Evolutionary conservation across 2,329 filamentous ascomycete species (phyloP).

Genomic region (Alternaria panax): DNA sequence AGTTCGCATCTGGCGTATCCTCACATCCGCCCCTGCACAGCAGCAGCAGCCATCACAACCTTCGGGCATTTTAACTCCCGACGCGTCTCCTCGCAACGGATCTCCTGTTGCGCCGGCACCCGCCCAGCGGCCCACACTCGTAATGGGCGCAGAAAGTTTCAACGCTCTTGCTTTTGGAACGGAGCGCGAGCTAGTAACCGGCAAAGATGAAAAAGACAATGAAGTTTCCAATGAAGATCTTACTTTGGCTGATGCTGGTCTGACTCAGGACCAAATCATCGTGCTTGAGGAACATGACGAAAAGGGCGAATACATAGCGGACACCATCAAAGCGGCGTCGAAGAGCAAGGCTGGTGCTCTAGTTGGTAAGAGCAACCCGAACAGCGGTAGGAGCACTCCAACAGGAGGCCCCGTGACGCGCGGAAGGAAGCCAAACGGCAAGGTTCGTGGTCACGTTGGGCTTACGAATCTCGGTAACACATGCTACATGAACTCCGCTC

Average conservation of each 20-base stretch:
- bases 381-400: constrained; percentile 73
- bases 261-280: constrained; percentile 76
- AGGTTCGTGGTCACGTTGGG: constrained; percentile 78
- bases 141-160: constrained; percentile 70
- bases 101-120: constrained; percentile 48
- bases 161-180: constrained; percentile 66
- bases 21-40: constrained; percentile 54
- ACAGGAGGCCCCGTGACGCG: constrained; percentile 71
- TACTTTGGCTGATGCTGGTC: constrained; percentile 69
- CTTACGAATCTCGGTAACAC: constrained; percentile 93
- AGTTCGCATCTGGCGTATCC: constrained; percentile 77
- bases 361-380: constrained; percentile 51
- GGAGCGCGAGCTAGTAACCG: constrained; percentile 69
- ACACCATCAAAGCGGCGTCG: constrained; percentile 52
- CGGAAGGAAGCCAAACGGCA: constrained; percentile 73
- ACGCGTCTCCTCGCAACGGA: constrained; percentile 53
- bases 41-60: constrained; percentile 37
- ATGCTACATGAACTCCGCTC: constrained; percentile 98
- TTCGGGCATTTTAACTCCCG: constrained; percentile 55
- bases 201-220: constrained; percentile 75
- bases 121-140: constrained; percentile 56
- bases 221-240: constrained; percentile 78
- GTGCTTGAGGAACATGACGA: constrained; percentile 80
- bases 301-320: constrained; percentile 63
- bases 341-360: constrained; percentile 51